These are phyloP conservation scores for Dioscorea cayenensis DNA, from an alignment of 116 monocot species.

Conservation along the genomic window DNA sequence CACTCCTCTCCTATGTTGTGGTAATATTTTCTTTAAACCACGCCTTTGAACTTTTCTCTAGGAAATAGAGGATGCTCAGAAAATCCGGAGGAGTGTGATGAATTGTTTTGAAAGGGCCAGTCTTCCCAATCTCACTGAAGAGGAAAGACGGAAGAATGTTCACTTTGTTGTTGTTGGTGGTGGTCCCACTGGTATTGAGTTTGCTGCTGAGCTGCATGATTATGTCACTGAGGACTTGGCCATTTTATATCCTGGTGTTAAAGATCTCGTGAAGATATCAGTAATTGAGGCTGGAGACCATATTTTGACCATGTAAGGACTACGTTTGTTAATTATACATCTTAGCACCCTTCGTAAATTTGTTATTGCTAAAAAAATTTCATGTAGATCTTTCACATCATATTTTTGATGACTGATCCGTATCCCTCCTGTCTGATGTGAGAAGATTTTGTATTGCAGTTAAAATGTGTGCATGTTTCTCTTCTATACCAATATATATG, in stretches of 20 bases:
- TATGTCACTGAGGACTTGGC: slow-evolving; percentile 77
- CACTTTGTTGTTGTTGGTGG: slow-evolving; percentile 96
- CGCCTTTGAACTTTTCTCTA: slow-evolving; percentile 14
- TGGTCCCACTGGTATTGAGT: slow-evolving; percentile 96
- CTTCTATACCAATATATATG: too few species aligned
- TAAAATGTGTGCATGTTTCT: too few species aligned
- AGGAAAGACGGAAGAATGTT: slow-evolving; percentile 70
- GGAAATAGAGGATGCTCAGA: slow-evolving; percentile 98
- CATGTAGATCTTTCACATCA: neutral
- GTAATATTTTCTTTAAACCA: neutral
- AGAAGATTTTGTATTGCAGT: too few species aligned
- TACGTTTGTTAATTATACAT: neutral
- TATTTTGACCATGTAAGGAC: slow-evolving; percentile 85
- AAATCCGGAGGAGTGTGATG: slow-evolving; percentile 70
- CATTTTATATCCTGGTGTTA: slow-evolving; percentile 66
- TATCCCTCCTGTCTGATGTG: too few species aligned
- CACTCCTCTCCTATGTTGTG: neutral
- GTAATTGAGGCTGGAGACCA: slow-evolving; percentile 88
- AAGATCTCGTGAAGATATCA: slow-evolving; percentile 70
- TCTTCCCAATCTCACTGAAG: slow-evolving; percentile 74
- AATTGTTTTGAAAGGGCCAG: slow-evolving; percentile 81
- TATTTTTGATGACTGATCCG: neutral
- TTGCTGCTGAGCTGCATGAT: slow-evolving; percentile 97
- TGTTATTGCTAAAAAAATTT: neutral
- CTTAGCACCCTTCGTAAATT: neutral